Evolutionary conservation across 441 rosid genomes (phyloP), one percentile per base, ranked within the genome.

Genomic region (Aquilaria agallochum): DNA sequence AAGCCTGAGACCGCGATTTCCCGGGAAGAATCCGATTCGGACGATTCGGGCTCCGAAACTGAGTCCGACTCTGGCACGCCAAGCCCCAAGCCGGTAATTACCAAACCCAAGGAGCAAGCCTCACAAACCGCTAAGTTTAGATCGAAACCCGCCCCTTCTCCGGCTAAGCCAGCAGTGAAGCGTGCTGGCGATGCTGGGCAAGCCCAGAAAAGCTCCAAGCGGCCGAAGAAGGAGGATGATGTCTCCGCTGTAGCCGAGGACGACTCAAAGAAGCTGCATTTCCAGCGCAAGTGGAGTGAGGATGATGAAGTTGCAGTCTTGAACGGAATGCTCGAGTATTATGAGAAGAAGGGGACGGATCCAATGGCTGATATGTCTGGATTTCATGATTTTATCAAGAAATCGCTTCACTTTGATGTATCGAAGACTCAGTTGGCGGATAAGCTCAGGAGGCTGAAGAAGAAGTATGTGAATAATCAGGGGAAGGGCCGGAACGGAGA

Each of bases 231-330:
- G 66, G 72, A 74, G 64, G 67, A 50, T 0, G 55, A 20, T 2
- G 56, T 45, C 3, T 69, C 31, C 46, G 65, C 36, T 42, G 57
- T 11, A 7, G 72, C 11, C 1, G 63, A 65, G n/a, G 76, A 67
- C 52, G 76, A 72, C 4, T 12, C 63, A 2, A 78, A 63, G 61
- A 78, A 74, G 64, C 68, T 59, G 11, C 52, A 58, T 40, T 78
- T 74, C 36, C 82, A 74, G 56, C 49, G 82, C 47, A 55, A 74
- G 1, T 78, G 76, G 71, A 79, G 72, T 27, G 84, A 78, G 48
- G 76, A 70, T 1, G 84, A 80, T 69, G 84, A 80, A 65, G 63
- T 83, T 33, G 72, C 70, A 1, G 51, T 80, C 5, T 44, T 80
- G 57, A 61, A 72, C 56, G 88, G 83, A 33, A 68, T 80, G 59